Evolutionary conservation across 768 basidiomycete species (phyloP).

Genomic region (Naganishia antarctica): DNA sequence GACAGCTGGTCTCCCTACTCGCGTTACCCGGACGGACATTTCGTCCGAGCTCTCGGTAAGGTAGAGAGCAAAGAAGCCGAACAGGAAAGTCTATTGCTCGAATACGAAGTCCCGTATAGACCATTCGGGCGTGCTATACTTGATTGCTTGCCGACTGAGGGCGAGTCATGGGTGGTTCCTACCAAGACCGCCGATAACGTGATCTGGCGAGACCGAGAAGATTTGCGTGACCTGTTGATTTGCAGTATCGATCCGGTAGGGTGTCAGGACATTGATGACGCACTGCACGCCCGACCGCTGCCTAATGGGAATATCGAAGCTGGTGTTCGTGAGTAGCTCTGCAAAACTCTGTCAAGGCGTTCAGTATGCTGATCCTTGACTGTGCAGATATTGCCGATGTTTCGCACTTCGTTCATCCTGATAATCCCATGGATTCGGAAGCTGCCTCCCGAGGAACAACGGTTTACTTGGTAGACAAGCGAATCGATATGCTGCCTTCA

Average conservation of each 20-base stretch:
- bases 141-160: constrained; percentile 81
- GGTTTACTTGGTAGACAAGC: constrained; percentile 95
- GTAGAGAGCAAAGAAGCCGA: constrained; percentile 94
- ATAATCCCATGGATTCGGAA: constrained; percentile 93
- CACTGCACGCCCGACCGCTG: constrained; percentile 77
- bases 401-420: constrained; percentile 86
- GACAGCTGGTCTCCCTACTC: constrained; percentile 85
- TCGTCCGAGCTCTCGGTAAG: constrained; percentile 83
- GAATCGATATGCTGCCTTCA: constrained; percentile 94
- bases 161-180: constrained; percentile 88
- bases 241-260: constrained; percentile 96
- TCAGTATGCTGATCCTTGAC: constrained; percentile 7
- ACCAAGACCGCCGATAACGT: constrained; percentile 57
- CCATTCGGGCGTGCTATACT: constrained; percentile 94
- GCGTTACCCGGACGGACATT: constrained; percentile 93
- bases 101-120: constrained; percentile 91
- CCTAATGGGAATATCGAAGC: constrained; percentile 94
- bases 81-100: constrained; percentile 83
- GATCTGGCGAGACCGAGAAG: constrained; percentile 78
- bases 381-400: constrained; percentile 90
- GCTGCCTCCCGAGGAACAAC: constrained; percentile 94
- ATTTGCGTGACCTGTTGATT: constrained; percentile 75
- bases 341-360: neutral
- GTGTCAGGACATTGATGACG: constrained; percentile 98
- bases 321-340: constrained; percentile 77